Conservation (phyloP, 2,329 filamentous ascomycete species). For the Alternaria gaisen region DNA sequence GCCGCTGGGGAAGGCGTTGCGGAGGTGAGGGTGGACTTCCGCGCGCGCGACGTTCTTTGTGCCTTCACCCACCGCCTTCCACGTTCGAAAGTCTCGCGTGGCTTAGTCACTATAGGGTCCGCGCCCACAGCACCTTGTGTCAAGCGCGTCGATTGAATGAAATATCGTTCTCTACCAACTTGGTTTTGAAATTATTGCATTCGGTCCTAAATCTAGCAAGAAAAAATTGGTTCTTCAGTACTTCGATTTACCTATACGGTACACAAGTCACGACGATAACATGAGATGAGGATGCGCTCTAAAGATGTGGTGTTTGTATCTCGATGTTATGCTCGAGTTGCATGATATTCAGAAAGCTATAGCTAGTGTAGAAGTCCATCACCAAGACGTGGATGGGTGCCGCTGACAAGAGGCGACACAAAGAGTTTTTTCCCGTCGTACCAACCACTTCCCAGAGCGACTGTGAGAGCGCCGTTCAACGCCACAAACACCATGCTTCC, state of each 20-base stretch:
- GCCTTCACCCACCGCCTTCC: constrained; percentile 27
- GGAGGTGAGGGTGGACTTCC: constrained; percentile 19
- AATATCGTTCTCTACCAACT: neutral
- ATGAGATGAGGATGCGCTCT: neutral
- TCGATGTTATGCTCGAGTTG: constrained; percentile 15
- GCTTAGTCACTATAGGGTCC: constrained; percentile 7
- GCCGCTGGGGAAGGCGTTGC: constrained; percentile 10
- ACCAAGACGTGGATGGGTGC: constrained; percentile 1
- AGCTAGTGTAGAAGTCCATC: constrained; percentile 6
- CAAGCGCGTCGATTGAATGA: neutral
- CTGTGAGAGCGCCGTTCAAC: constrained; percentile 15
- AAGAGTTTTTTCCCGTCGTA: neutral
- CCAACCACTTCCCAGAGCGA: neutral
- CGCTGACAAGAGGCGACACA: constrained; percentile 9
- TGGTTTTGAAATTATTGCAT: neutral
- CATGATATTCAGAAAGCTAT: constrained; percentile 21
- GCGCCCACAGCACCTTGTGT: neutral
- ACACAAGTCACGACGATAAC: neutral
- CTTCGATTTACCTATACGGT: neutral
- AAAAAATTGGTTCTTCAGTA: neutral
- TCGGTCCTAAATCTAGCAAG: neutral
- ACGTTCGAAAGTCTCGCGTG: constrained; percentile 8
- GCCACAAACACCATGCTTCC: constrained; percentile 22
- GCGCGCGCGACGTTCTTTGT: constrained; percentile 27
- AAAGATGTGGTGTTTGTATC: neutral